phyloP scores from a whole-genome alignment of 1,284 basidiomycete genomes.

The Mixia osmundae region DNA sequence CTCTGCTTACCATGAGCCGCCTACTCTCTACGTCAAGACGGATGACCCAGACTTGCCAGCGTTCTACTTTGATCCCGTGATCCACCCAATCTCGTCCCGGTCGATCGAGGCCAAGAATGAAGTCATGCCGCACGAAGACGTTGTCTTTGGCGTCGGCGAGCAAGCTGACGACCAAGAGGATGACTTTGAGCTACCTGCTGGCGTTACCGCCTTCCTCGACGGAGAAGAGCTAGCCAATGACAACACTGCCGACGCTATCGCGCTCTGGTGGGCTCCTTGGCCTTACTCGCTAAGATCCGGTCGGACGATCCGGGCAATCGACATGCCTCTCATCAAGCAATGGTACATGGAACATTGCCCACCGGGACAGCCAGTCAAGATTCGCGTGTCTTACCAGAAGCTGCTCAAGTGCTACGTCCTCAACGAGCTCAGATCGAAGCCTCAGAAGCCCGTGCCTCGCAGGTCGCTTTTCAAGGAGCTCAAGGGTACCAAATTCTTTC shows the following conservation, averaged over 20 bases:
- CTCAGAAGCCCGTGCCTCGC: conserved; percentile 92
- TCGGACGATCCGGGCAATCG: conserved; percentile 75
- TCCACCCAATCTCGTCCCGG: conserved; percentile 66
- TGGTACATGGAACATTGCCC: conserved; percentile 94
- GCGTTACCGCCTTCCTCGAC: conserved; percentile 58
- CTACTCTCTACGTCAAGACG: conserved; percentile 95
- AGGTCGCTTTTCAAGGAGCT: conserved; percentile 89
- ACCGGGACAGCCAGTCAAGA: conserved; percentile 85
- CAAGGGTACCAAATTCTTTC: conserved; percentile 99
- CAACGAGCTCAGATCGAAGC: conserved; percentile 69
- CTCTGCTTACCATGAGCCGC: conserved; percentile 75
- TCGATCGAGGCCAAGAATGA: conserved; percentile 61
- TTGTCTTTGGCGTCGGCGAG: conserved; percentile 62
- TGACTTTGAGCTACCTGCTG: conserved; percentile 66
- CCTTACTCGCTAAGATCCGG: conserved; percentile 87
- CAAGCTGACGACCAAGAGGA: conserved; percentile 49
- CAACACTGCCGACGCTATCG: conserved; percentile 84
- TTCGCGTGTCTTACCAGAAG: conserved; percentile 98
- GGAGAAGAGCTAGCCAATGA: conserved; percentile 54
- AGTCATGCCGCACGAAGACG: conserved; percentile 68
- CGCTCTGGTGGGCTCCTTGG: conserved; percentile 94
- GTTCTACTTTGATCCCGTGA: conserved; percentile 96
- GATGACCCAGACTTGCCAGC: conserved; percentile 98
- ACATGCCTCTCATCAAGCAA: conserved; percentile 85
- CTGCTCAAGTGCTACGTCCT: conserved; percentile 86